Evolutionary conservation across 1,284 basidiomycete species (phyloP), one percentile per base, ranked within the genome.

Genomic region (Austroboletus niveus): DNA sequence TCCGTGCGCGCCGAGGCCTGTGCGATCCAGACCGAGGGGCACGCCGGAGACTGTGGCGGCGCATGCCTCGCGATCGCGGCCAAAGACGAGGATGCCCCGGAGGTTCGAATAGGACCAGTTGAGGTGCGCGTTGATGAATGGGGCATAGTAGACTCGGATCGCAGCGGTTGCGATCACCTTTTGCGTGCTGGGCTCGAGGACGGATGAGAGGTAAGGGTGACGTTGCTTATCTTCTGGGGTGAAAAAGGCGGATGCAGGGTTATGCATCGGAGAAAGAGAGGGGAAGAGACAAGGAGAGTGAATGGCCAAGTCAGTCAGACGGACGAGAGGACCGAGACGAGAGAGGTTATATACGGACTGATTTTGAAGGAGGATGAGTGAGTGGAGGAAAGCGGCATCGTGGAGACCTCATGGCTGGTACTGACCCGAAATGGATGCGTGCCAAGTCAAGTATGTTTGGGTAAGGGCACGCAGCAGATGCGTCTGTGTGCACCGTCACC

Each of bases 21-120:
- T 50, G 56, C 14, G 67, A 42, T 41, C 24, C 11, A 41, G 22
- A 12, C 40, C 24, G 14, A 39, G 17, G 3, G 38, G n/a, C 8
- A 15, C 34, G 34, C 34, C 7, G 14, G 14, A 15, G 15, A 14
- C 14, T 1, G 14, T 35, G 34, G 34, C 8, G 52, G 51, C 8
- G 42, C 56, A 12, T 39, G 39, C 22, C 45, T 73, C 72, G 52
- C 76, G 78, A 66, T 88, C 84, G 50, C 76, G 78, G 42, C 86
- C 87, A 61, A 93, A 87, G 14, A 85, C 79, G 31, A 92, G 73
- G 15, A 82, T 84, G 11, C 91, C 91, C 55, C 79, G 78, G 50
- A 88, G 74, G 20, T 87, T 85, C 9, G 85, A 79, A 62, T 82
- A 92, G 24, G 72, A 73, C 91, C 91, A 94, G 50, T 83, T 80